Evolutionary conservation across 306 rosid species (phyloP).

Genomic region (Abrus pulchellus): DNA sequence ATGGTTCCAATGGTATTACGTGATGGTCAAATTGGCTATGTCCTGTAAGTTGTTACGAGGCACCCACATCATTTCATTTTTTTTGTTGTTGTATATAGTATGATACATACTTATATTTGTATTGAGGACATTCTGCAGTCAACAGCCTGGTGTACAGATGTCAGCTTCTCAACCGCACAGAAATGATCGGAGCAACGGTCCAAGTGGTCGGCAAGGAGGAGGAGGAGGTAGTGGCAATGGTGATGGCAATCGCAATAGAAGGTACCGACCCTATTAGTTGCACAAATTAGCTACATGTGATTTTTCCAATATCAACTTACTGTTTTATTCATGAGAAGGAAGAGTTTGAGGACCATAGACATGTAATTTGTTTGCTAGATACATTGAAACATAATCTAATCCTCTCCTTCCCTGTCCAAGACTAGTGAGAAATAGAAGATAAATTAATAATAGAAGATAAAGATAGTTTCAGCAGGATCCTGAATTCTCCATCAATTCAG

Average conservation of each 20-base stretch:
- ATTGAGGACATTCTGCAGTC: conserved; percentile 65
- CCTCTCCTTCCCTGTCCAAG: conserved; percentile 39
- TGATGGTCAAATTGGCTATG: conserved; percentile 96
- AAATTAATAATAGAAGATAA: too few species aligned
- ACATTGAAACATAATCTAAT: conserved; percentile 38
- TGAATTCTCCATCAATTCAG: conserved; percentile 45
- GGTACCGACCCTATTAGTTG: conserved; percentile 90
- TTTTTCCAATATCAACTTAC: conserved; percentile 27
- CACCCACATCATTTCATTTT: not conserved
- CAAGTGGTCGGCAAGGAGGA: conserved; percentile 71
- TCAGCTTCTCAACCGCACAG: conserved; percentile 82
- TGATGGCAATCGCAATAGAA: conserved; percentile 75
- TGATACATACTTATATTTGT: conserved; percentile 14
- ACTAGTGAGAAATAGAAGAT: not conserved
- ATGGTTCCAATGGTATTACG: conserved; percentile 99
- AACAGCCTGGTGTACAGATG: conserved; percentile 88
- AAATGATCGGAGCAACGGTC: conserved; percentile 75
- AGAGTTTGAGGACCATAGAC: conserved; percentile 38
- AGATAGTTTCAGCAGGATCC: not conserved
- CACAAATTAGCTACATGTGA: conserved; percentile 29
- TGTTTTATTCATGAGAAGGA: conserved; percentile 44
- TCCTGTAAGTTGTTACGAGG: conserved; percentile 71
- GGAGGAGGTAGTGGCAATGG: conserved; percentile 74
- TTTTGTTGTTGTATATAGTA: not conserved
- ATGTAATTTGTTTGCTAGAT: conserved; percentile 47